These are phyloP conservation scores for Epichloe gansuensis DNA, from an alignment of 2,329 filamentous ascomycete genomes.

Conservation along the genomic window DNA sequence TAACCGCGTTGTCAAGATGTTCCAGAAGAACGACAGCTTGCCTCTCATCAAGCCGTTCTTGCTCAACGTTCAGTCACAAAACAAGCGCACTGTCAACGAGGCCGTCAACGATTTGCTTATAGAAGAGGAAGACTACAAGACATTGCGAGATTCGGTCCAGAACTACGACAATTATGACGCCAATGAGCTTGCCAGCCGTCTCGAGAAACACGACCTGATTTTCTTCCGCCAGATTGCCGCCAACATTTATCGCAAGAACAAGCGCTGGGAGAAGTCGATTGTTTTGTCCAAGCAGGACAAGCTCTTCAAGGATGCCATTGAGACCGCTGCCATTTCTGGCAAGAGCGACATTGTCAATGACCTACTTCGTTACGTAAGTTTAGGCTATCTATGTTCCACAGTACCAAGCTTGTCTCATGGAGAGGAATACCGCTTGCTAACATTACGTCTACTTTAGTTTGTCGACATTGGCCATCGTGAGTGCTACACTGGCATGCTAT, in stretches of 20 bases:
- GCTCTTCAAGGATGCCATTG: constrained; percentile 98
- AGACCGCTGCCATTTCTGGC: constrained; percentile 84
- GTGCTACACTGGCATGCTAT: constrained; percentile 99
- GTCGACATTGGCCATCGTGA: constrained; percentile 98
- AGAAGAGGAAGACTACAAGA: constrained; percentile 99
- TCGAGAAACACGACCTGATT: constrained; percentile 95
- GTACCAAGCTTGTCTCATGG: neutral
- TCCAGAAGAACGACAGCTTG: constrained; percentile 95
- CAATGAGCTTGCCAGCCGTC: constrained; percentile 76
- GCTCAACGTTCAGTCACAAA: constrained; percentile 88
- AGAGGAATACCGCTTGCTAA: neutral
- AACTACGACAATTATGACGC: constrained; percentile 99
- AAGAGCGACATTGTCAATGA: constrained; percentile 93
- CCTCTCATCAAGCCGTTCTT: constrained; percentile 98
- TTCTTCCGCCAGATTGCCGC: constrained; percentile 99
- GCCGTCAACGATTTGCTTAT: constrained; percentile 97
- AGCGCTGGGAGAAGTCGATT: constrained; percentile 99
- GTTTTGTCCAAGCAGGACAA: constrained; percentile 97
- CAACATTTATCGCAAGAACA: constrained; percentile 98
- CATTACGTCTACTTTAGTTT: constrained; percentile 49
- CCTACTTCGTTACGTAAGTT: constrained; percentile 87
- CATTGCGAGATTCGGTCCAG: constrained; percentile 89
- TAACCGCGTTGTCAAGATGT: constrained; percentile 98
- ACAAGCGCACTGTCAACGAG: constrained; percentile 96
- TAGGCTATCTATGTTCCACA: neutral